phyloP scores from a whole-genome alignment of 2,329 filamentous ascomycete genomes.

The Aotearoamyces nothofagi region DNA sequence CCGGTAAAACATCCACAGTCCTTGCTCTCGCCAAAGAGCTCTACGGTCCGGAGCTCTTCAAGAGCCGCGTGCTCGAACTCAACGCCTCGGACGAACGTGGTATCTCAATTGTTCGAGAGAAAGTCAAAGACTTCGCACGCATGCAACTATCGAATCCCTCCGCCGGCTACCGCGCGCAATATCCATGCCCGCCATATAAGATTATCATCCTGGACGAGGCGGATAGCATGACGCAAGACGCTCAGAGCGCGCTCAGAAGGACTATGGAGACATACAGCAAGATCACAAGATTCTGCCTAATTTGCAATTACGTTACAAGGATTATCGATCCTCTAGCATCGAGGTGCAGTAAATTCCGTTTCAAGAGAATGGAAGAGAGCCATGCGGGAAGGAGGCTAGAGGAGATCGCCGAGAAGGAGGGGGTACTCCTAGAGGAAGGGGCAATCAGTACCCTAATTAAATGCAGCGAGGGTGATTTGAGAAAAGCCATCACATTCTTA shows the following conservation, averaged over 20 bases:
- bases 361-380: conserved; percentile 84
- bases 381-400: conserved; percentile 68
- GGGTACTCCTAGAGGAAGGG: conserved; percentile 60
- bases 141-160: conserved; percentile 78
- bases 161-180: conserved; percentile 49
- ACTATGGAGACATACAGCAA: conserved; percentile 98
- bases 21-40: conserved; percentile 94
- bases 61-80: conserved; percentile 89
- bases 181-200: conserved; percentile 95
- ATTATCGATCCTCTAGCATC: conserved; percentile 95
- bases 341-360: conserved; percentile 91
- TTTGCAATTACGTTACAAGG: conserved; percentile 96
- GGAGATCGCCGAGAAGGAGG: conserved; percentile 70
- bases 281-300: conserved; percentile 92
- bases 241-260: conserved; percentile 77
- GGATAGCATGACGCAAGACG: conserved; percentile 98
- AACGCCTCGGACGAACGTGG: conserved; percentile 98
- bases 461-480: conserved; percentile 84
- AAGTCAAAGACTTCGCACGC: conserved; percentile 95
- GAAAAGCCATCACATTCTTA: conserved; percentile 91
- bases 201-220: conserved; percentile 98
- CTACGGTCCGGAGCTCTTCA: conserved; percentile 88
- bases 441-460: conserved; percentile 72
- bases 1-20: conserved; percentile 95
- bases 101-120: conserved; percentile 91